A percentile compares a stretch with the other conserved stretches of the same genome.
These are phyloP conservation scores for Tephrocybe sp. DNA, from an alignment of 768 basidiomycete species.

Conservation along the genomic window DNA sequence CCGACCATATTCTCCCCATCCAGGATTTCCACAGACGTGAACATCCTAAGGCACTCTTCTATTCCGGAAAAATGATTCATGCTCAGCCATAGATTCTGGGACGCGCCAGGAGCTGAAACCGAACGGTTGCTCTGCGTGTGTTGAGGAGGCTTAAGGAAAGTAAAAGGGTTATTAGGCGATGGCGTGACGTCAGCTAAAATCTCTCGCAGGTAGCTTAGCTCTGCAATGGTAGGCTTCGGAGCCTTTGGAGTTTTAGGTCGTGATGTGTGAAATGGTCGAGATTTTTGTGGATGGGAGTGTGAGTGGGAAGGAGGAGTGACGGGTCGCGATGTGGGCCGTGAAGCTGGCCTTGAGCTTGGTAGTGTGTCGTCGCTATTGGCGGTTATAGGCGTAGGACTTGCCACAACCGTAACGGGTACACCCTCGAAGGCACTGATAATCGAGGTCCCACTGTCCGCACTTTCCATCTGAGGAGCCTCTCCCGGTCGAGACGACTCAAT, in stretches of 20 bases:
- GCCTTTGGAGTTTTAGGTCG: conserved; percentile 45
- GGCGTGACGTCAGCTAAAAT: conserved; percentile 64
- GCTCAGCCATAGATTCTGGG: conserved; percentile 42
- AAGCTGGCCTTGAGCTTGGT: conserved; percentile 3
- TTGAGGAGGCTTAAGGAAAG: conserved; percentile 39
- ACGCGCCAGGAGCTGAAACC: conserved; percentile 4
- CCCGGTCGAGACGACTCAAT: conserved; percentile 3
- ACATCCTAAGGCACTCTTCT: conserved; percentile 81
- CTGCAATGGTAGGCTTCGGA: conserved; percentile 53
- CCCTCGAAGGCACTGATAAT: conserved; percentile 5
- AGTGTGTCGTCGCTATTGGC: conserved; percentile 2
- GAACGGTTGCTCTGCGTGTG: conserved; percentile 12
- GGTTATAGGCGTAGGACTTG: conserved; percentile 8
- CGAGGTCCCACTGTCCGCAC: conserved; percentile 7
- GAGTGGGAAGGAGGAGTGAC: conserved; percentile 13
- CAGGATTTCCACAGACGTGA: conserved; percentile 90
- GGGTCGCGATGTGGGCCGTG: conserved; percentile 4
- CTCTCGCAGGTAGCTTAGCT: conserved; percentile 64
- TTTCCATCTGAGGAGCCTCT: conserved; percentile 6
- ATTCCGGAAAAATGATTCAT: conserved; percentile 52
- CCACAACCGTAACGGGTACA: conserved; percentile 6
- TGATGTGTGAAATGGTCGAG: conserved; percentile 16
- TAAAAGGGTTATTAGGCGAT: conserved; percentile 40
- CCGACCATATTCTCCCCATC: conserved; percentile 96
- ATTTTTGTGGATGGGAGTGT: not conserved